phyloP scores from a whole-genome alignment of 768 basidiomycete species.

The Chiua virens region DNA sequence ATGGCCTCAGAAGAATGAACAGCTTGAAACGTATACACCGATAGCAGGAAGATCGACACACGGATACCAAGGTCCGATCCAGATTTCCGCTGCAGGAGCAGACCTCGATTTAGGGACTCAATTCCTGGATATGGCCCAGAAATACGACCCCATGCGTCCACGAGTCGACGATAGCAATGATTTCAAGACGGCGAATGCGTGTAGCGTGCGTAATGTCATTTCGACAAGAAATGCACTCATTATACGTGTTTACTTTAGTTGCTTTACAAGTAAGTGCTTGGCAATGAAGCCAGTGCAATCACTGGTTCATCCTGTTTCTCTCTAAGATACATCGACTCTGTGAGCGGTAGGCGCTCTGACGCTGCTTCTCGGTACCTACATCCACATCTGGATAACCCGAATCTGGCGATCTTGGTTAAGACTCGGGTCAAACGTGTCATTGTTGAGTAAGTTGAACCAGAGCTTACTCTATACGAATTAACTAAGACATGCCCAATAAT shows the following conservation, averaged over 20 bases:
- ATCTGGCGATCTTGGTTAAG: conserved; percentile 33
- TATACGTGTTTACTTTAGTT: too few species aligned
- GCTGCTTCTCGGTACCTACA: conserved; percentile 39
- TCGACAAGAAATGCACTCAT: background rate
- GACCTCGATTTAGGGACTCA: conserved; percentile 32
- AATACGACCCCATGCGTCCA: conserved; percentile 49
- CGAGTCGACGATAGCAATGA: conserved; percentile 48
- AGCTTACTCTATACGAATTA: background rate
- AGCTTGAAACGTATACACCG: conserved; percentile 38
- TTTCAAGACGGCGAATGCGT: conserved; percentile 32
- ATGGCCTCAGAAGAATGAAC: conserved; percentile 27
- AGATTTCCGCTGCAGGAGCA: conserved; percentile 19
- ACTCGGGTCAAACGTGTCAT: conserved; percentile 36
- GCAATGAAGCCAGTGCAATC: too few species aligned
- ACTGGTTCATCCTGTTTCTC: too few species aligned
- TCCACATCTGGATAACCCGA: conserved; percentile 28
- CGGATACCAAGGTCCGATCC: conserved; percentile 35
- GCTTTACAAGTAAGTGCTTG: too few species aligned
- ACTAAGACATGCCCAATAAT: background rate
- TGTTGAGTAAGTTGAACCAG: conserved; percentile 31
- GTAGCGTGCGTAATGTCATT: conserved; percentile 20
- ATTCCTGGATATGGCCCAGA: conserved; percentile 44
- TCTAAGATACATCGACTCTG: conserved; percentile 53
- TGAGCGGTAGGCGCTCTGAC: conserved; percentile 36
- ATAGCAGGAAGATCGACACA: conserved; percentile 33